These are phyloP conservation scores for Alopecurus myosuroides DNA, from an alignment of 176 grass and related monocot species.

Conservation along the genomic window DNA sequence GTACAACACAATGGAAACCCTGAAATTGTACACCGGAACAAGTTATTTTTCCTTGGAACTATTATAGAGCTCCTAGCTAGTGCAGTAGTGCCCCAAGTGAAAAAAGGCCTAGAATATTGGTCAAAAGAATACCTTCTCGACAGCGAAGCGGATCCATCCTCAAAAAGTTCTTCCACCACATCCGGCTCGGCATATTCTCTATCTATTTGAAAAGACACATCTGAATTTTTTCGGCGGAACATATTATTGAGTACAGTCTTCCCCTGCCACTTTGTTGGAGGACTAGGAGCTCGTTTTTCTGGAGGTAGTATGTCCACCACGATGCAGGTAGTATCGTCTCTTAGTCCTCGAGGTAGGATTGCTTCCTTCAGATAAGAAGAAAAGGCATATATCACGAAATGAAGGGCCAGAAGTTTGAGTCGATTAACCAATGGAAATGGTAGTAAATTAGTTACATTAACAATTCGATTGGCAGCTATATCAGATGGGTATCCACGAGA, in stretches of 20 bases:
- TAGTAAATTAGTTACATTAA: conserved; percentile 51
- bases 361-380: conserved; percentile 60
- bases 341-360: conserved; percentile 61
- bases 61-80: not conserved
- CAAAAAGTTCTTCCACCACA: conserved; percentile 97
- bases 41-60: not conserved
- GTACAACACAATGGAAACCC: not conserved
- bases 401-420: conserved; percentile 2
- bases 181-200: conserved; percentile 61
- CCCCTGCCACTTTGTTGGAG: conserved; percentile 55
- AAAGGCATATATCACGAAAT: not conserved
- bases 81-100: not conserved
- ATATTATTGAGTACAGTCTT: conserved; percentile 68
- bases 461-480: conserved; percentile 74
- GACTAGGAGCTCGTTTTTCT: conserved; percentile 54
- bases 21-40: not conserved
- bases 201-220: conserved; percentile 34
- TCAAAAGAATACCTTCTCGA: conserved; percentile 47
- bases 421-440: conserved; percentile 17
- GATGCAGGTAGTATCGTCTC: conserved; percentile 98
- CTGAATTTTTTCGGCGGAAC: conserved; percentile 56
- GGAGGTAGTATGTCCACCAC: conserved; percentile 82
- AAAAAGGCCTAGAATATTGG: not conserved
- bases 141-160: conserved; percentile 78
- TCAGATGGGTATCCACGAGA: conserved; percentile 64